These are phyloP conservation scores for Colletotrichum sp. DNA, from an alignment of 2,329 filamentous ascomycete species.

Conservation along the genomic window DNA sequence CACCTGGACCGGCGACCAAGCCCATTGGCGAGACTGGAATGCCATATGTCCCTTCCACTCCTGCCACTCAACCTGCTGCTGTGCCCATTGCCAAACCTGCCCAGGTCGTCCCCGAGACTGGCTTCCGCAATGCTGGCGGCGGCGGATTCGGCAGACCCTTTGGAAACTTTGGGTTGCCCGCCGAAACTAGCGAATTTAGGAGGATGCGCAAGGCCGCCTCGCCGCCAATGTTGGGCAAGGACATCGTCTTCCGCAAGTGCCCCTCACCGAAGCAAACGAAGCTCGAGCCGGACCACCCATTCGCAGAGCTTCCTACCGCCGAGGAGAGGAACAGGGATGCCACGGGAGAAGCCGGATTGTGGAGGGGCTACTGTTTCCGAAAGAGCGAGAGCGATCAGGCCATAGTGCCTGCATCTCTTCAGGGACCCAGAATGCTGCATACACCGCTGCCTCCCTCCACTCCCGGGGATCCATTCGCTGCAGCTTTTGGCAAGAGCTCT, in stretches of 20 bases:
- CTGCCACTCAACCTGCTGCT: constrained; percentile 9
- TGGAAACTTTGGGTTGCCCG: constrained; percentile 32
- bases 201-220: constrained; percentile 59
- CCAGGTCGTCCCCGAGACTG: constrained; percentile 43
- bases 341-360: constrained; percentile 69
- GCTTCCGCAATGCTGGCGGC: constrained; percentile 38
- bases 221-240: constrained; percentile 87
- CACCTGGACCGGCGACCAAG: neutral
- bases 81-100: constrained; percentile 27
- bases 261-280: constrained; percentile 83
- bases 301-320: constrained; percentile 47
- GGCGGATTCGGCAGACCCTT: constrained; percentile 49
- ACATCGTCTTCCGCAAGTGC: constrained; percentile 82
- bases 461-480: constrained; percentile 46
- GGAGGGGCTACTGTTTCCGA: constrained; percentile 73
- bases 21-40: constrained; percentile 12
- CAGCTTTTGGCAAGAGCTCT: constrained; percentile 40
- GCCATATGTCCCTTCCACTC: neutral
- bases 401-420: constrained; percentile 45
- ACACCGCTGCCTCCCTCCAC: constrained; percentile 50
- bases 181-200: constrained; percentile 42
- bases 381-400: constrained; percentile 35
- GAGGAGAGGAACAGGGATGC: constrained; percentile 58
- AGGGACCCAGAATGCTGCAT: constrained; percentile 52
- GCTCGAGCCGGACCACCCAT: constrained; percentile 77